These are phyloP conservation scores for Polymyxa betae DNA, from an alignment of 208 protist species.

Conservation along the genomic window DNA sequence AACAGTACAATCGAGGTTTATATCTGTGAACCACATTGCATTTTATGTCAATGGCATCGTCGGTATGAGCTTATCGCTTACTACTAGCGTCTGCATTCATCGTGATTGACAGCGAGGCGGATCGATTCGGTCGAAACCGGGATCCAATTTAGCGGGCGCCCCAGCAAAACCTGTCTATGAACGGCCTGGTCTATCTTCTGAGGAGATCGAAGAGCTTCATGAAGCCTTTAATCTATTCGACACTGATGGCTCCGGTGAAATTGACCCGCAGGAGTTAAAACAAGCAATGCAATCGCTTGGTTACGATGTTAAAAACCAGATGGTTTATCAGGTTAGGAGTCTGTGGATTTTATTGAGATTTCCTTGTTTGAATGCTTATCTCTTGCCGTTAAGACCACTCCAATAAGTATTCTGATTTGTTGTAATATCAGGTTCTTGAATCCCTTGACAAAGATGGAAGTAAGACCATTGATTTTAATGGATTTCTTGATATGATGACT, in stretches of 20 bases:
- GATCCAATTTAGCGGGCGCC: too few relatives aligned
- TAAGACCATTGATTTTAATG: conserved; percentile 67
- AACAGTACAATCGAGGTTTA: too few relatives aligned
- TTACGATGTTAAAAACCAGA: conserved; percentile 53
- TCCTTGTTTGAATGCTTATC: too few relatives aligned
- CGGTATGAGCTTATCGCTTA: too few relatives aligned
- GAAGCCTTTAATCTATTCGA: conserved; percentile 55
- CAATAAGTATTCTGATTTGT: too few relatives aligned
- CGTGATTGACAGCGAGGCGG: too few relatives aligned
- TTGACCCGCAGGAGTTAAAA: conserved; percentile 46
- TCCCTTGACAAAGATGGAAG: conserved; percentile 53
- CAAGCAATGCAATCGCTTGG: conserved; percentile 50
- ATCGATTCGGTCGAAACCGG: too few relatives aligned
- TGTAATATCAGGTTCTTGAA: conserved; percentile 50
- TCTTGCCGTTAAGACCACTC: too few relatives aligned
- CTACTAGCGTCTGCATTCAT: too few relatives aligned
- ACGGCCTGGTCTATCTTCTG: conserved; percentile 23
- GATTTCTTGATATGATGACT: conserved; percentile 70
- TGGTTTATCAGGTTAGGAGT: conserved; percentile 49
- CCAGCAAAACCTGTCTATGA: conserved; percentile 26
- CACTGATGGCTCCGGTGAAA: conserved; percentile 23
- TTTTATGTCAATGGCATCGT: too few relatives aligned
- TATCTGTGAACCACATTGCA: too few relatives aligned
- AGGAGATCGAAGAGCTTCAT: conserved; percentile 56
- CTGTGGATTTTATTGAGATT: too few relatives aligned